Evolutionary conservation across 306 rosid species (phyloP), one percentile per base, ranked within the genome.

Genomic region (Dicorynia guianensis): DNA sequence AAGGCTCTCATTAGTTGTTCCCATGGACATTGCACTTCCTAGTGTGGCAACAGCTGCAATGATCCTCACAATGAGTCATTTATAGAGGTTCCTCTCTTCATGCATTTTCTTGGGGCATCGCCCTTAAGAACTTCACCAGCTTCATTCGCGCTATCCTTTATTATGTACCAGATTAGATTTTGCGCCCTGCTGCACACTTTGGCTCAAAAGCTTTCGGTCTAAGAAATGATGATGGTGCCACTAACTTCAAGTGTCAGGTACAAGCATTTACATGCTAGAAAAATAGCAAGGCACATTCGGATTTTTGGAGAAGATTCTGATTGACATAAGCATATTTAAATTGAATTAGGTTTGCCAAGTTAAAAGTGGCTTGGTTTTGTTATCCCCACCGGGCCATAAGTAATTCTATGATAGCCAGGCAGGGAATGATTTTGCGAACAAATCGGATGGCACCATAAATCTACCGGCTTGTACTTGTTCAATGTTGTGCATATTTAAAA

Each of bases 61-160:
- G 18, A 84, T 81, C 77, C 88, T 81, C 43, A 84, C 71, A 46
- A 84, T 39, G 15, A 81, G 46, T 84, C 88, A 83, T 80, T 74
- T 69, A 84, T 59, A 15, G 88, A 69, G 10, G 81, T 72, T 55
- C 88, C 88, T 74, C 83, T 77, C 9, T 34, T 53, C 76, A 80
- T 38, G 14, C 82, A 79, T 74, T 52, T 84, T 30, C 52, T 69
- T 36, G 11, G 63, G 43, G 50, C 36, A 42, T 40, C 15, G 38
- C 11, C 71, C 63, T 67, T n/a, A n/a, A n/a, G n/a, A n/a, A n/a
- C n/a, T n/a, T n/a, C 81, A 58, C 76, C 88, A n/a, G 9, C 48
- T 63, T 72, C 78, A 62, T 76, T 18, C 34, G 69, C 43, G 56
- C 59, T 33, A 8, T 49, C 82, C 48, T 77, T 80, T 83, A 74